Base-by-base conservation (phyloP, 2,329 filamentous ascomycete genomes). In the Fusarium incarnatum region DNA sequence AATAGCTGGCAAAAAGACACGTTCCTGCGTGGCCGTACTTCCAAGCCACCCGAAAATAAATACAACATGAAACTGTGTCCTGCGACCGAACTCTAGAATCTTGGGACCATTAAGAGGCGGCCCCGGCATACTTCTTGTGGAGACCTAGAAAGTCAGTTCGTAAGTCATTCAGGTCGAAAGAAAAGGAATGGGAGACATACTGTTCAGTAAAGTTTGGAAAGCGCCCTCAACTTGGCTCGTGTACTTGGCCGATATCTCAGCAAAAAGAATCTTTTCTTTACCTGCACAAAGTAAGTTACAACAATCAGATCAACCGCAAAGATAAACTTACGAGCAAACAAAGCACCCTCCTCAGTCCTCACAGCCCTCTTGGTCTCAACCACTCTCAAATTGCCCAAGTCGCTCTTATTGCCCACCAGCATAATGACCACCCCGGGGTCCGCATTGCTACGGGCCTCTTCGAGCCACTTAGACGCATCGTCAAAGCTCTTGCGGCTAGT, bases 381-480 rank as follows among this genome's bases (percentile, higher is more conserved):
- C 15, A 3, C 52, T 20, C 16, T 64, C 37, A 37, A 11, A 27
- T 49, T 28, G 1, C 22, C 28, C 8, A 64, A 11, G 3, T 64
- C 61, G 6, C 18, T 50, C 40, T 64, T 64, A 8, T 58, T 64
- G 2, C 61, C 61, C 2, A 64, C 45, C 12, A 64, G 30, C 50
- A 58, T 50, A 4, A 49, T 5, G 1, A 32, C 25, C 4, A 58
- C 40, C 3, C 20, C 61, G 18, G 44, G 23, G 0, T 64, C 61
- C 9, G 32, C 37, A 4, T 64, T 44, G 5, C 15, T 8, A 1
- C 61, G 30, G 10, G 49, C 23, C 8, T 64, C 60, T 0, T 20
- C 12, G 0, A 64, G 20, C 61, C 61, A 64, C 2, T 23, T 25
- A 0, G 59, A n/a, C 0, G 23, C 61, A 3, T 46, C 23, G 8